Conservation (phyloP, 2,329 filamentous ascomycete genomes). For the Boeremia exigua region DNA sequence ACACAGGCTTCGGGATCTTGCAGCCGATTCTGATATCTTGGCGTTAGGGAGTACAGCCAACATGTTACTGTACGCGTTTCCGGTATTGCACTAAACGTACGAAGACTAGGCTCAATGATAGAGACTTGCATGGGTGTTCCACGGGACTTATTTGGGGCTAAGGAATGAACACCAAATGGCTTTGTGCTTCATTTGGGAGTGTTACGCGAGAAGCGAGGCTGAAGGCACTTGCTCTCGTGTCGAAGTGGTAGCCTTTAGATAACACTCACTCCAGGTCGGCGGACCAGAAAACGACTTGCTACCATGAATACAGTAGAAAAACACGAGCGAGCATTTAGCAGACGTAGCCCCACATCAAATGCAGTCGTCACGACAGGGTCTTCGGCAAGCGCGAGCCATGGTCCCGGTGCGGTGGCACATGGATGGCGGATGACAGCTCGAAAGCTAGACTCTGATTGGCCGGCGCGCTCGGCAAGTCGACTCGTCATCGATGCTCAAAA, state of each 20-base stretch:
- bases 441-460: constrained; percentile 8
- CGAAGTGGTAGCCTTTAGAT: not conserved
- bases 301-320: not conserved
- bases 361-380: constrained; percentile 20
- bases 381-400: constrained; percentile 9
- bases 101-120: constrained; percentile 18
- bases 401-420: constrained; percentile 14
- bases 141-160: constrained; percentile 19
- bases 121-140: constrained; percentile 32
- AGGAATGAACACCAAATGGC: constrained; percentile 5
- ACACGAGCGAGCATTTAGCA: not conserved
- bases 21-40: constrained; percentile 6
- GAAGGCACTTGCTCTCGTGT: not conserved
- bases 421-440: constrained; percentile 17
- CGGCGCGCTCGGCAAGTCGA: constrained; percentile 1
- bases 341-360: constrained; percentile 9
- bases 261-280: not conserved
- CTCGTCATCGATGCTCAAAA: constrained; percentile 19
- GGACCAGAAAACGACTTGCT: not conserved
- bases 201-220: constrained; percentile 16
- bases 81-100: constrained; percentile 12
- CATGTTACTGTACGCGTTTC: constrained; percentile 28
- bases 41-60: constrained; percentile 29
- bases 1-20: constrained; percentile 7
- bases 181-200: constrained; percentile 14